phyloP scores from a whole-genome alignment of 352 stramenopile genomes.

The Pythium chondricola region DNA sequence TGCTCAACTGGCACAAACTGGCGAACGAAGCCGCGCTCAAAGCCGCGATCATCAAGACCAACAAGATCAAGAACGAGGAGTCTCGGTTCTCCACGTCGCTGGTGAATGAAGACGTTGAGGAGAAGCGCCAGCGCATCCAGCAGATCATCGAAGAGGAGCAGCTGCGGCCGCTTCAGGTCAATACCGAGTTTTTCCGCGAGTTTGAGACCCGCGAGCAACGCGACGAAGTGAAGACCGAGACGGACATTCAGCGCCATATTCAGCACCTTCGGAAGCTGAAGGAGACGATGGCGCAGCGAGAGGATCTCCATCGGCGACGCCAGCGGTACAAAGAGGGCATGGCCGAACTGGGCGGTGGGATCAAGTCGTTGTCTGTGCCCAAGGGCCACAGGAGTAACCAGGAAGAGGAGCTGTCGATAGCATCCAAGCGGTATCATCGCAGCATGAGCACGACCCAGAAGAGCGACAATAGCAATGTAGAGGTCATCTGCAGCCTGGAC shows the following conservation, averaged over 20 bases:
- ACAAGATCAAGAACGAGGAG: slow-evolving; percentile 78
- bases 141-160: slow-evolving; percentile 91
- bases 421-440: slow-evolving; percentile 7
- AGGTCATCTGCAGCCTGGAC: slow-evolving; percentile 75
- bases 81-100: slow-evolving; percentile 37
- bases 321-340: slow-evolving; percentile 63
- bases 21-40: slow-evolving; percentile 92
- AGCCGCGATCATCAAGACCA: slow-evolving; percentile 85
- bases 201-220: slow-evolving; percentile 72
- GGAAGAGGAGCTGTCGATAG: slow-evolving; percentile 28
- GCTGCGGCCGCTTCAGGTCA: slow-evolving; percentile 86
- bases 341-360: slow-evolving; percentile 32
- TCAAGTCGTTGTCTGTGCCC: slow-evolving; percentile 21
- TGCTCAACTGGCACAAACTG: slow-evolving; percentile 94
- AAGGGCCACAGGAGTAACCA: slow-evolving; percentile 35
- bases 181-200: slow-evolving; percentile 81
- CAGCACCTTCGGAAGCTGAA: slow-evolving; percentile 78
- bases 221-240: slow-evolving; percentile 64
- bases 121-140: slow-evolving; percentile 85
- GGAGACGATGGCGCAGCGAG: slow-evolving; percentile 47
- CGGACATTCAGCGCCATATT: slow-evolving; percentile 87
- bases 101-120: slow-evolving; percentile 54
- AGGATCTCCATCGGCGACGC: slow-evolving; percentile 52
- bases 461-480: slow-evolving; percentile 7
- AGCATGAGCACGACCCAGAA: slow-evolving; percentile 18